phyloP scores from a whole-genome alignment of 208 protist genomes.

The Novymonas esmeraldas region DNA sequence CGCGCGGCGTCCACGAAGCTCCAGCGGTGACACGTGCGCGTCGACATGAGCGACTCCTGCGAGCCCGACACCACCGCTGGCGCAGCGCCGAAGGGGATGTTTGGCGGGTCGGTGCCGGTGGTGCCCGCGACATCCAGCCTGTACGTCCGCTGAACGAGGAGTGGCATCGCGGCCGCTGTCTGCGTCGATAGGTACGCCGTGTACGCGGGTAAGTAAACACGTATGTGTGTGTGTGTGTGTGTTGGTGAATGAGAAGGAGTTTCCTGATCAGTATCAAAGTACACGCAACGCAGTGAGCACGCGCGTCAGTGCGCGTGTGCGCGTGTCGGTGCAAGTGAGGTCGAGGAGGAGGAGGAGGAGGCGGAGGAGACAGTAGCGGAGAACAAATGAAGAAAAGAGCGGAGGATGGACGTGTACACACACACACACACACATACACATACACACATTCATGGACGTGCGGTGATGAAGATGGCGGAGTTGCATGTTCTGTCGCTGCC shows the following conservation, averaged over 20 bases:
- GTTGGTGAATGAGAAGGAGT: not conserved
- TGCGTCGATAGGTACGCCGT: not conserved
- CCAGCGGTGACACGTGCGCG: slow-evolving; percentile 29
- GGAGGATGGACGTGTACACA: not conserved
- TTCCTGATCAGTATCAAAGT: too few species aligned
- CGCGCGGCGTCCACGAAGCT: slow-evolving; percentile 18
- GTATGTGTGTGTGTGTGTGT: not conserved
- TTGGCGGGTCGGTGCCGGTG: not conserved
- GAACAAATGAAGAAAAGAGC: not conserved
- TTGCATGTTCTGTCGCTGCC: too few species aligned
- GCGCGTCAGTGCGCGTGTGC: too few species aligned
- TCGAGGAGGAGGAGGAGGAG: not conserved
- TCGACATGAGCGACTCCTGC: not conserved
- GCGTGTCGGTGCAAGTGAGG: too few species aligned
- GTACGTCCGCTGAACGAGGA: slow-evolving; percentile 8
- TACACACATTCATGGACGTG: not conserved
- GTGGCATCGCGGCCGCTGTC: not conserved
- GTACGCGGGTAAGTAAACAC: too few species aligned
- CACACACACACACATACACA: not conserved
- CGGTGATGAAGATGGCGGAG: too few species aligned
- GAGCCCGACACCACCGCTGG: not conserved
- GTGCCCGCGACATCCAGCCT: slow-evolving; percentile 1
- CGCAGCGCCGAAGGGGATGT: not conserved
- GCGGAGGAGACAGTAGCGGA: not conserved
- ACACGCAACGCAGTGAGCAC: too few species aligned